Conservation (phyloP, 2,329 filamentous ascomycete species). For the Aphanocladium album region DNA sequence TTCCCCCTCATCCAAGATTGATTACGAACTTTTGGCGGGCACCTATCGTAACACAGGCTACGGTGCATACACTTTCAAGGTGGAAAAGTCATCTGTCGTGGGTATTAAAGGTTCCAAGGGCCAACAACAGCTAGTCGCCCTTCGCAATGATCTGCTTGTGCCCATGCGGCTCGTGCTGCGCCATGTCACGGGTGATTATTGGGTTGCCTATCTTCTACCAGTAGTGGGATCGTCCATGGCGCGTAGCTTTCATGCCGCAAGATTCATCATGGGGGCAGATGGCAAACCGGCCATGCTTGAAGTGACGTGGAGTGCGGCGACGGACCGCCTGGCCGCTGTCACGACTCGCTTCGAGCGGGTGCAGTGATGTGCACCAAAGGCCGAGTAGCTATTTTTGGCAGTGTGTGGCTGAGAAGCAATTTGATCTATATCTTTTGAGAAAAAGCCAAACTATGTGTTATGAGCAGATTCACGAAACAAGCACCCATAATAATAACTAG, state of each 20-base stretch:
- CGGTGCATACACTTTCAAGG: slow-evolving; percentile 1
- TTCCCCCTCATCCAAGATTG: slow-evolving; percentile 25
- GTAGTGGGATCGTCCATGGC: not conserved
- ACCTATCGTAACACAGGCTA: slow-evolving; percentile 39
- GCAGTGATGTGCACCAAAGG: too few species aligned
- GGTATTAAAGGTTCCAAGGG: not conserved
- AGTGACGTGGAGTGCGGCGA: not conserved
- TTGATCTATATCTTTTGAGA: too few species aligned
- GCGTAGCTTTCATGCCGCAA: not conserved
- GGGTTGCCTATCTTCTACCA: not conserved
- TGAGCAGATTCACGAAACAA: too few species aligned
- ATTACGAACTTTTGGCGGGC: slow-evolving; percentile 27
- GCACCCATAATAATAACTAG: too few species aligned
- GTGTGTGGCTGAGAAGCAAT: too few species aligned
- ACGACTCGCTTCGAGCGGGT: not conserved
- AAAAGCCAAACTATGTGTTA: too few species aligned
- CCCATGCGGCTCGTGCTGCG: not conserved
- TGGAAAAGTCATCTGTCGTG: not conserved
- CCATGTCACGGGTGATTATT: not conserved
- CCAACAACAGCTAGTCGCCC: not conserved
- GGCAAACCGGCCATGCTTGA: not conserved
- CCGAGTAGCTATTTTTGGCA: too few species aligned
- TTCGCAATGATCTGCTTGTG: not conserved
- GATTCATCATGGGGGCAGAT: not conserved
- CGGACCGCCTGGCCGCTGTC: not conserved